phyloP scores from a whole-genome alignment of 768 basidiomycete genomes.

The Cystoderma amianthinum region DNA sequence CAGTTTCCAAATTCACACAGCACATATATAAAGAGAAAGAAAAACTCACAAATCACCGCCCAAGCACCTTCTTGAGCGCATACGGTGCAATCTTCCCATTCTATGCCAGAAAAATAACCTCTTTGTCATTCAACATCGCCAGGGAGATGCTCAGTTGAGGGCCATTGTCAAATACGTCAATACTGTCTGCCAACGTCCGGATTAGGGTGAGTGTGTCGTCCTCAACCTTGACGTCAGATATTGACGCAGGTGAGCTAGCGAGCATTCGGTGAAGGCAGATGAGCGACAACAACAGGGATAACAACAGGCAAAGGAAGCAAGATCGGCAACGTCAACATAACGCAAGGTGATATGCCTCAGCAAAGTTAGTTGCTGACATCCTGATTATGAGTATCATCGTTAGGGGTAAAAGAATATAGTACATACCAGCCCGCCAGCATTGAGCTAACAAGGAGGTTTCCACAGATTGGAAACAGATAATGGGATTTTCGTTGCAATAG shows the following conservation, averaged over 20 bases:
- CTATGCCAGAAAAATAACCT: conserved; percentile 82
- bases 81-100: conserved; percentile 94
- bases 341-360: no score
- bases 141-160: conserved; percentile 51
- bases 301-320: not conserved
- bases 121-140: conserved; percentile 78
- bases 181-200: conserved; percentile 69
- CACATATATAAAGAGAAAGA: not conserved
- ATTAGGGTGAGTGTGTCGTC: no score
- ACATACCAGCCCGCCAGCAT: no score
- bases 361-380: no score
- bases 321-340: not conserved
- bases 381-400: no score
- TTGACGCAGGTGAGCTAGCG: conserved; percentile 4
- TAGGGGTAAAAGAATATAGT: no score
- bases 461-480: no score
- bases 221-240: conserved; percentile 8
- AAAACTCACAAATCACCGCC: conserved; percentile 86
- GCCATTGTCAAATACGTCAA: conserved; percentile 73
- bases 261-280: not conserved
- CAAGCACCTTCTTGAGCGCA: conserved; percentile 92
- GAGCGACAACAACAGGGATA: not conserved
- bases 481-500: no score
- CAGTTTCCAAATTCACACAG: not conserved
- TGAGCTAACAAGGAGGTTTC: no score